Base-by-base conservation (phyloP, 2,329 filamentous ascomycete genomes). In the Metarhizium sp. region DNA sequence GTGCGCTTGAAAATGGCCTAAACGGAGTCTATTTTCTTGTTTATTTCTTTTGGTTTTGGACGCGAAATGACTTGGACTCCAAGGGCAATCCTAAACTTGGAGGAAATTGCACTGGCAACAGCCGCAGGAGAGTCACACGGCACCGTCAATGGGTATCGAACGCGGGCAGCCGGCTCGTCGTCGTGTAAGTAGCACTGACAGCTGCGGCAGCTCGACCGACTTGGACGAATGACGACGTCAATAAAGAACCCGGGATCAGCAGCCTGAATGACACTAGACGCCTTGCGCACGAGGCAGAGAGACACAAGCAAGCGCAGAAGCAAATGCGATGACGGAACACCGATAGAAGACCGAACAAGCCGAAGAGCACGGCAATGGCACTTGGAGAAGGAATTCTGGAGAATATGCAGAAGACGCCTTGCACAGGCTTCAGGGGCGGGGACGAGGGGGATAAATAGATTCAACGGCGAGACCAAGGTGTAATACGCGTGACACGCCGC, bases 311-410 rank as follows among this genome's bases (percentile, higher is more conserved):
- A 30, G 45, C 25, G 11, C 7, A 50, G 42, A 30, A 30, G 14
- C 40, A 47, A 51, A 14, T 47, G 14, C 38, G 40, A 40, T 20
- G 53, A 43, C 38, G 48, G 10, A 48, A 52, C 43, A 38, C 54
- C 43, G 54, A 55, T 43, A 46, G n/a, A 50, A 40, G 38, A 47
- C 54, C 54, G 54, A 55, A 55, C 32, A 52, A 52, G 50, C 54
- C 54, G 50, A 50, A 38, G 2, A 49, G 16, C 36, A 51, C 5
- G 49, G 25, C 36, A 51, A 52, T 25, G 6, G 54, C 32, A 46
- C 20, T 46, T 48, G 45, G 18, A 36, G 20, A 43, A 40, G 25
- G 18, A 42, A 38, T 40, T 16, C 4, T 32, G 18, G 49, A 46
- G 29, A 42, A 51, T 14, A 38, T 1, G 6, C 16, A 43, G 34